Conservation (phyloP, 352 stramenopile genomes). For the Pythium brachiatum region DNA sequence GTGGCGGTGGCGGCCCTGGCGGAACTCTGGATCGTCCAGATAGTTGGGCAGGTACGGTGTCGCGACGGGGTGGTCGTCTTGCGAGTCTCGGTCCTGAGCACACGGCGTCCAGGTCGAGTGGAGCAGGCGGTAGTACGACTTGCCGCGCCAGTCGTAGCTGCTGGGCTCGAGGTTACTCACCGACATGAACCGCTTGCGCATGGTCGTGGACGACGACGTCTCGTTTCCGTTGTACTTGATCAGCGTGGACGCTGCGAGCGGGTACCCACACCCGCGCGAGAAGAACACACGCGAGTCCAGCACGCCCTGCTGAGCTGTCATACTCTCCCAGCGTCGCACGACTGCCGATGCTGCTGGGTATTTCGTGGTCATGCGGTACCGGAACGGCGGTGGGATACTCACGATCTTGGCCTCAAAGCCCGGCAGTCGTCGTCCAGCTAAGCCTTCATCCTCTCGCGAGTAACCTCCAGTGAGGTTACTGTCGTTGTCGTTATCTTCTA, state of each 20-base stretch:
- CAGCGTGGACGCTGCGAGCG: constrained; percentile 72
- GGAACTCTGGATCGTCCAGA: constrained; percentile 81
- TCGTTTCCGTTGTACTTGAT: constrained; percentile 87
- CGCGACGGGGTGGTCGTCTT: constrained; percentile 66
- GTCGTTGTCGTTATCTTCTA: not conserved
- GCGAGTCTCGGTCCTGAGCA: constrained; percentile 64
- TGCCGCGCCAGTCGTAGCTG: constrained; percentile 83
- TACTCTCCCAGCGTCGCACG: constrained; percentile 73
- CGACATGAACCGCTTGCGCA: constrained; percentile 58
- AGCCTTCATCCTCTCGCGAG: constrained; percentile 29
- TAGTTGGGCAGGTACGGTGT: constrained; percentile 72
- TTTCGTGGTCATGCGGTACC: constrained; percentile 77
- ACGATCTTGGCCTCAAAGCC: constrained; percentile 70
- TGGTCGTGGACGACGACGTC: constrained; percentile 25
- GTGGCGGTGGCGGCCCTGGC: constrained; percentile 76
- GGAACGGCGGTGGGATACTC: constrained; percentile 57
- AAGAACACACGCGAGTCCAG: constrained; percentile 77
- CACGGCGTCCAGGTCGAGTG: constrained; percentile 76
- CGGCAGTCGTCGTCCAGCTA: constrained; percentile 64
- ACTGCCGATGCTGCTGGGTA: constrained; percentile 73
- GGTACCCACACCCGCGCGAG: constrained; percentile 82
- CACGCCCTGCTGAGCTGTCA: constrained; percentile 62
- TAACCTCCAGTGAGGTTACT: not conserved
- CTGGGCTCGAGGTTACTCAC: constrained; percentile 48
- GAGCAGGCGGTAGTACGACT: constrained; percentile 83